Evolutionary conservation across 2,329 filamentous ascomycete genomes (phyloP), one percentile per base, ranked within the genome.

Genomic region (Pseudocercospora crystallina): DNA sequence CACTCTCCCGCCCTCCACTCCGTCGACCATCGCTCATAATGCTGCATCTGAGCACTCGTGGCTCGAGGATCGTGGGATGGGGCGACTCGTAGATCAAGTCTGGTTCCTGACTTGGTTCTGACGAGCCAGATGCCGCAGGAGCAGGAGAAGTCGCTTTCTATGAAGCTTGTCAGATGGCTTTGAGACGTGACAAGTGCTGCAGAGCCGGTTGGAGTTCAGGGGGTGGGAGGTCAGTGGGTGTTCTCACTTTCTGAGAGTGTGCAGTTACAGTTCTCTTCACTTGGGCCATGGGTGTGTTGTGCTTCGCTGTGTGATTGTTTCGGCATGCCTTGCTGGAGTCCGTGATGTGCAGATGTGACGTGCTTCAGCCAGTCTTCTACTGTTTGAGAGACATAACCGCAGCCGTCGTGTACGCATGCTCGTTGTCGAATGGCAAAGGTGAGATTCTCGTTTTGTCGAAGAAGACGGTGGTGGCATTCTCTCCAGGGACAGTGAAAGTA

Each of bases 401-500:
- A 57, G 32, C 49, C 48, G n/a, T 47, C 45, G n/a, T 57, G 54
- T 4, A 57, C 48, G 13, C 54, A 57, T 9, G 42, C 46, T 34
- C 54, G 32, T 42, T 51, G 44, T 20, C 38, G 51, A 15, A 53
- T 40, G 8, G 37, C 43, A 11, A 44, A 38, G 14, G 47, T 43
- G 26, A 57, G 51, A 14, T 46, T 54, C 20, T 53, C 48, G 15
- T 51, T 51, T 30, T 49, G 45, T 7, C 43, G 37, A 3, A 53
- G 30, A 8, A 57, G 39, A 12, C 47, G 48, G 5, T 51, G 51
- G 33, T 57, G 54, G 32, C 54, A 57, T 9, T 35, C 39, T 11
- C 32, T 43, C 3, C 29, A 36, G n/a, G 38, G 42, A 30, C 53
- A 56, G 30, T 46, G 31, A 38, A 56, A 53, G 15, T 43, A 48